Evolutionary conservation across 306 rosid species (phyloP), one percentile per base, ranked within the genome.

Genomic region (Comarum palustre): DNA sequence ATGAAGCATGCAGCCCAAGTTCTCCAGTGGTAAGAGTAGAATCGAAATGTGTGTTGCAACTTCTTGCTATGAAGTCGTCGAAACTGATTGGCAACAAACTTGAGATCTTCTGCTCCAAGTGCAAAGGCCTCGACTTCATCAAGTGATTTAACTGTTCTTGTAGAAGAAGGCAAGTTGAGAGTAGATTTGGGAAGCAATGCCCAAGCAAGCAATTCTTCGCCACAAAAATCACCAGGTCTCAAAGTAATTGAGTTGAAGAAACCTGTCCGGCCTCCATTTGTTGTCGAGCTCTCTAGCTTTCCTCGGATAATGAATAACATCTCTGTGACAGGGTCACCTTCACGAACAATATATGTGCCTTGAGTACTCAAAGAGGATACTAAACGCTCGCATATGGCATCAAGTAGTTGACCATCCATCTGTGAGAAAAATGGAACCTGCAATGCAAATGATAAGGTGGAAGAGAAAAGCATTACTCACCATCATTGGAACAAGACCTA

Each of bases 1-100:
- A 93, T 86, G 88, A 90, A 87, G 80, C 98, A 93, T 16, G 96
- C 87, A 7, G 92, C 97, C 98, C 98, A 91, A 11, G 98, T 93
- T 70, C 96, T 89, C 98, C 98, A 93, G 25, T 91, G 98, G 77
- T 90, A 39, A 17, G 98, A 93, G 87, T 91, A 93, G 88, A 89
- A 91, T 29, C 97, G 90, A 76, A 93, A 93, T 3, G 98, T 87
- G 54, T 93, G 96, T 11, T 93, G 98, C 3, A 93, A 70, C 87
- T 91, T 89, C 87, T 91, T 93, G 86, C 98, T 91, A 63, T 93
- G 98, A 16, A 93, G 92, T 12, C 90, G 86, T 41, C 97, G 67
- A 69, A 93, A 93, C 73, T 91, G 98, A 68, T 93, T 91, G 3
- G 98, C 96, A 0, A 93, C 98, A 46, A 91, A 93, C 72, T 93